Evolutionary conservation across 2,329 filamentous ascomycete species (phyloP), one percentile per base, ranked within the genome.

Genomic region (Triangularia verruculosa): DNA sequence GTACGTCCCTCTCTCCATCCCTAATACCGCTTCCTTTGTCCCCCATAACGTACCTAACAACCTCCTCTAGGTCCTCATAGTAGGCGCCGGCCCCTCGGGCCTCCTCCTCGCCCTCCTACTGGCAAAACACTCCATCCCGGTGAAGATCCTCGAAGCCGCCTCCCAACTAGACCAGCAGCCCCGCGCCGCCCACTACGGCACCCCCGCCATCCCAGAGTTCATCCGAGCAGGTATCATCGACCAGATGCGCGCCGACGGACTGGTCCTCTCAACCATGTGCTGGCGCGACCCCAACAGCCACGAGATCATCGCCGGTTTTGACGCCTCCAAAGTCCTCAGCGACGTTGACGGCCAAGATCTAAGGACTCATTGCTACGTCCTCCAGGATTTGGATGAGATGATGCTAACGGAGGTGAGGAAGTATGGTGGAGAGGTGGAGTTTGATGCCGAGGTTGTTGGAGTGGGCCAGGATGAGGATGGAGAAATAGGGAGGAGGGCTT

Each of bases 121-220:
- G 6, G 78, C 82, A 20, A 80, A 82, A 67, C 78, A 82, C 59
- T 78, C 79, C 53, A 83, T 87, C 64, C 74, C 78, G 28, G 80
- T 83, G 52, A 80, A 80, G 24, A 77, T 87, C 22, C 76, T 89
- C 60, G 86, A 89, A 69, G 81, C 81, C 2, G 78, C 81, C 1
- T 72, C 78, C 25, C 76, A 81, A 61, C 78, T 88, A 54, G 84
- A 87, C 74, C 77, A 82, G 63, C 84, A 85, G 63, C 86, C 86
- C 0, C 83, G 86, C 27, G 86, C 86, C 13, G 83, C 86, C 2
- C 84, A 88, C 73, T 88, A 88, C 71, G 84, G 82, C 3, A 78
- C 83, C 0, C 79, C 85, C 0, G 85, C 85, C 1, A 80, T 86
- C 52, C 82, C 82, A 43, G 85, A 86, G 63, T 79, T 89, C 57